Percentiles rank a stretch among this genome's conserved stretches.
Conservation (phyloP, 23 red algal species). For the Chondrus crispus region DNA sequence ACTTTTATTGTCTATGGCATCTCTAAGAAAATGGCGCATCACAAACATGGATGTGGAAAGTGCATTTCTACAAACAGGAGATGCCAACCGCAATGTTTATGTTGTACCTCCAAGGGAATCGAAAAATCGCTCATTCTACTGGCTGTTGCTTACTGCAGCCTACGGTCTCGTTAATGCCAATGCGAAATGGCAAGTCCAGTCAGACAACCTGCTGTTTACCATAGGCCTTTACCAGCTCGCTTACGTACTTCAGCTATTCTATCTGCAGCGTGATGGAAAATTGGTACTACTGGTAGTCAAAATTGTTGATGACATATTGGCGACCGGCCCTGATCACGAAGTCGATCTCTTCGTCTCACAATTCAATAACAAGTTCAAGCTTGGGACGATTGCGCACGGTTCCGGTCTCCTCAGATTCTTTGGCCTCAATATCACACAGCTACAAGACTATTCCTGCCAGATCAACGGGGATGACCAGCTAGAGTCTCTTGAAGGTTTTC, state of each 20-base stretch:
- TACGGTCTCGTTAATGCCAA: constrained; percentile 13
- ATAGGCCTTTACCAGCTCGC: background rate
- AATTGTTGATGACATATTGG: constrained; percentile 25
- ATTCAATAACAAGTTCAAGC: too few relatives aligned
- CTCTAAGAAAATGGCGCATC: background rate
- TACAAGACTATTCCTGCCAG: background rate
- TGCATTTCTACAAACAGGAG: constrained; percentile 33
- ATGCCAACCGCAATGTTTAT: constrained; percentile 4
- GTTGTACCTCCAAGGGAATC: background rate
- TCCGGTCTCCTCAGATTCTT: too few relatives aligned
- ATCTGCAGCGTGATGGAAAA: background rate
- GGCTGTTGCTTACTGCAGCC: background rate
- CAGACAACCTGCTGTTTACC: background rate
- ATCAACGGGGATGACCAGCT: constrained; percentile 24
- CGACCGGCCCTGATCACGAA: background rate
- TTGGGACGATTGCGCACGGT: too few relatives aligned
- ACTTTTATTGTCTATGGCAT: background rate
- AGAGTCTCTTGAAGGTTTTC: background rate
- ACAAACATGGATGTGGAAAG: background rate
- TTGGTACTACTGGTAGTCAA: background rate
- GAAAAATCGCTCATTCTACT: background rate
- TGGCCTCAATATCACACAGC: background rate
- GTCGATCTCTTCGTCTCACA: too few relatives aligned
- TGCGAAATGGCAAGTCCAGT: constrained; percentile 24
- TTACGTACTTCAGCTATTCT: constrained; percentile 1